phyloP scores from a whole-genome alignment of 2,329 filamentous ascomycete species.

The Aspergillus neoniger region DNA sequence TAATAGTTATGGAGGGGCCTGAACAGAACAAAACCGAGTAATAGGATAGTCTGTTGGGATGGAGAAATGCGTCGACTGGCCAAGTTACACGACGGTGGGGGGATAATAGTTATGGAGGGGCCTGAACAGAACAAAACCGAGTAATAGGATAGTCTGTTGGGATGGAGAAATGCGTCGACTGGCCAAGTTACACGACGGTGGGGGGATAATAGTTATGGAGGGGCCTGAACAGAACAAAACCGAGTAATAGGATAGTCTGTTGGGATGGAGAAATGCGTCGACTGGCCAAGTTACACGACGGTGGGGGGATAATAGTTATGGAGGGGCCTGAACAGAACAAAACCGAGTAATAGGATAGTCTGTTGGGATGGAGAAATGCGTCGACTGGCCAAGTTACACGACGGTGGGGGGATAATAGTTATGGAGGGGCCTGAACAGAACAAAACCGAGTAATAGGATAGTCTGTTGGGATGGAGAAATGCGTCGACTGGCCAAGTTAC shows the following conservation, averaged over 20 bases:
- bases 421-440: not conserved
- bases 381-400: not conserved
- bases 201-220: not conserved
- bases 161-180: not conserved
- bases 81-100: not conserved
- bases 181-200: not conserved
- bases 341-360: not conserved
- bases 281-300: not conserved
- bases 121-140: not conserved
- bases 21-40: not conserved
- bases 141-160: not conserved
- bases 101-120: not conserved
- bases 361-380: not conserved
- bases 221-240: not conserved
- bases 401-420: not conserved
- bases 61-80: not conserved
- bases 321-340: not conserved
- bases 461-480: too few relatives aligned
- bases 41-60: not conserved
- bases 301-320: not conserved
- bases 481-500: not conserved
- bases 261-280: not conserved
- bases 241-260: not conserved
- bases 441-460: not conserved
- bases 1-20: not conserved